phyloP scores from a whole-genome alignment of 2,329 filamentous ascomycete species.

The Thielaviopsis musarum region DNA sequence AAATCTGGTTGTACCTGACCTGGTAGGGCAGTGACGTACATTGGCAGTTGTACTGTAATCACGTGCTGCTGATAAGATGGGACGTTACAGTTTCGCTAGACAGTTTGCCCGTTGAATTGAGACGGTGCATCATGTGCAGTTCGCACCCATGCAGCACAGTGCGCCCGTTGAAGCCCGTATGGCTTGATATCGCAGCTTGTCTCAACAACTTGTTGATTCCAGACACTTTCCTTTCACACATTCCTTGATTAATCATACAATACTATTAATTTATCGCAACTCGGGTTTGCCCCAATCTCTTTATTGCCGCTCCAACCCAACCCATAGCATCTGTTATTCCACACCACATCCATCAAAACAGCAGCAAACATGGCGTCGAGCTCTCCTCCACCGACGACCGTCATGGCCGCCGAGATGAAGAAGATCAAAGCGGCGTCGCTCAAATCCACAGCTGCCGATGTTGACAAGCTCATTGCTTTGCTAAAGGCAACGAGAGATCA shows the following conservation, averaged over 20 bases:
- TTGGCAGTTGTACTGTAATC: not conserved
- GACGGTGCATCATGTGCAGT: not conserved
- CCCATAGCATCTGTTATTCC: not conserved
- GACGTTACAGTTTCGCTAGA: not conserved
- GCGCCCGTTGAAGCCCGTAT: not conserved
- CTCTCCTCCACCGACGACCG: conserved; percentile 28
- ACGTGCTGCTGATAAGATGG: not conserved
- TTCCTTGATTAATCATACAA: not conserved
- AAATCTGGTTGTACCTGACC: not conserved
- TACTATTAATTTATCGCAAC: not conserved
- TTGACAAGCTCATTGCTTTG: conserved; percentile 67
- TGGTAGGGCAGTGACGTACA: not conserved
- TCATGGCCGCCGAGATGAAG: conserved; percentile 56
- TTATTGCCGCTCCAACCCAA: not conserved
- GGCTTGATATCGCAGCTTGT: not conserved
- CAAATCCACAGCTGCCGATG: conserved; percentile 55
- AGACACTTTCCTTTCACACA: not conserved
- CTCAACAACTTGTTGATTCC: not conserved
- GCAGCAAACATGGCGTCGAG: conserved; percentile 1
- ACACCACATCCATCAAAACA: not conserved
- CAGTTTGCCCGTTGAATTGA: not conserved
- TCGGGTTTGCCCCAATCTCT: not conserved
- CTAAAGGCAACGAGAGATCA: conserved; percentile 57
- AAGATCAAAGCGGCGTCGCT: conserved; percentile 54
- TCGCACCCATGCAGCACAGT: not conserved